A percentile compares a stretch with the other conserved stretches of the same genome.
Evolutionary conservation across 2,329 filamentous ascomycete species (phyloP).

Genomic region (Fusarium nygamai): DNA sequence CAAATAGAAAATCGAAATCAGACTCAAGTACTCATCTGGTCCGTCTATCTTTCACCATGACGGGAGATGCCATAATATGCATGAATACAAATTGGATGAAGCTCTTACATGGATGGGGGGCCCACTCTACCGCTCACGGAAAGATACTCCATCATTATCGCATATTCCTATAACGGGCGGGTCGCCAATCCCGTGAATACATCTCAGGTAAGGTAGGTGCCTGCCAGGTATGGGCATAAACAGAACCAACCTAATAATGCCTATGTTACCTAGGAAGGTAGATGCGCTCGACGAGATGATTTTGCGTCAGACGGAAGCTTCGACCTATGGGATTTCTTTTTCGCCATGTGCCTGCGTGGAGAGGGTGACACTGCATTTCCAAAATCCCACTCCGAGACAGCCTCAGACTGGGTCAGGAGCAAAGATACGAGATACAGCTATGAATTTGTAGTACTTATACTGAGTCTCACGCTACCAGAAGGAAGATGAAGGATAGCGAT

Average conservation of each 20-base stretch:
- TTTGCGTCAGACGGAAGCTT: neutral
- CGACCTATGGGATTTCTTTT: neutral
- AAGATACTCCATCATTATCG: neutral
- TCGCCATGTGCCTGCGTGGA: neutral
- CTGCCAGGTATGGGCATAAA: neutral
- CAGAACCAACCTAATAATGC: neutral
- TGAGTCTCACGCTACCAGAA: neutral
- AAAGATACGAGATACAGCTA: neutral
- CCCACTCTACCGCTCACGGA: neutral
- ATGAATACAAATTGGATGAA: neutral
- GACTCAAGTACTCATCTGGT: neutral
- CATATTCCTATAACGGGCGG: constrained; percentile 23
- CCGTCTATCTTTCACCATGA: constrained; percentile 1
- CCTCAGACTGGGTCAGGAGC: neutral
- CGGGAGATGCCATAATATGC: neutral
- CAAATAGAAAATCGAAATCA: neutral
- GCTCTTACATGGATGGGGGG: neutral
- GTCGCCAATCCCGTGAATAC: neutral
- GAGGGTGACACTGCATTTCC: neutral
- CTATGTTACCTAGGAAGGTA: neutral
- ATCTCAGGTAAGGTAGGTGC: neutral
- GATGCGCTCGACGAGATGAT: neutral
- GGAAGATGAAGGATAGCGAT: neutral
- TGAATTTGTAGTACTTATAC: neutral
- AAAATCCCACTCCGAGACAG: neutral